Evolutionary conservation across 257 asterid species (phyloP), one percentile per base, ranked within the genome.

Genomic region (Nicotiana otophora): DNA sequence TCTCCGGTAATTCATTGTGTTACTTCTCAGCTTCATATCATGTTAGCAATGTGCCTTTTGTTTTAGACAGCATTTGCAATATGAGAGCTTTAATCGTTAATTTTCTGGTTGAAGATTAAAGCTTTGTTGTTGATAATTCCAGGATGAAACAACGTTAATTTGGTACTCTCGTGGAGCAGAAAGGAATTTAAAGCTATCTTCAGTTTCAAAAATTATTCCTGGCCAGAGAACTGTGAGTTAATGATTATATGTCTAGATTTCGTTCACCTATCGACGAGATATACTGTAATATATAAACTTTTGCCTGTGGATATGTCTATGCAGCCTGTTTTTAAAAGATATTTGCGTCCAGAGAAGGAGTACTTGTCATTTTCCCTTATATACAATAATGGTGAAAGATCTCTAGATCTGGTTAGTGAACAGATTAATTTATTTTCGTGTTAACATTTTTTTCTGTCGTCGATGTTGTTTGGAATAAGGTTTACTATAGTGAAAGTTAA

Each of bases 141-240:
- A 96, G 99, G 99, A 96, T 82, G 98, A 92, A 90, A 89, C 96
- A 83, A 89, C 98, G 15, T 87, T 96, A 84, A 87, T 91, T 82
- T 94, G 99, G 99, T 90, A 88, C 82, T 96, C 98, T 3, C 96
- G 87, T 88, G 97, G 95, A 87, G 70, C 91, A 80, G 99, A 96
- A 88, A 96, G 94, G 91, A 90, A 87, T 86, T 89, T 96, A 89
- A 90, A 86, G 81, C 87, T 96, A 90, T 88, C 98, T 81, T 82
- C 91, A 85, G 98, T 96, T 86, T 78, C 93, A 83, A 91, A 95
- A 68, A 91, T 96, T 87, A 86, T 91, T 84, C 98, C 97, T 67
- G 99, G 98, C 84, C 99, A 96, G 88, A 93, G 99, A 93, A 94
- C 99, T 46, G 99, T 96, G 91, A 91, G 99, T 93, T 87, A 82